Base-by-base conservation (phyloP, 805 yeast species). In the Starmera dryadoides region DNA sequence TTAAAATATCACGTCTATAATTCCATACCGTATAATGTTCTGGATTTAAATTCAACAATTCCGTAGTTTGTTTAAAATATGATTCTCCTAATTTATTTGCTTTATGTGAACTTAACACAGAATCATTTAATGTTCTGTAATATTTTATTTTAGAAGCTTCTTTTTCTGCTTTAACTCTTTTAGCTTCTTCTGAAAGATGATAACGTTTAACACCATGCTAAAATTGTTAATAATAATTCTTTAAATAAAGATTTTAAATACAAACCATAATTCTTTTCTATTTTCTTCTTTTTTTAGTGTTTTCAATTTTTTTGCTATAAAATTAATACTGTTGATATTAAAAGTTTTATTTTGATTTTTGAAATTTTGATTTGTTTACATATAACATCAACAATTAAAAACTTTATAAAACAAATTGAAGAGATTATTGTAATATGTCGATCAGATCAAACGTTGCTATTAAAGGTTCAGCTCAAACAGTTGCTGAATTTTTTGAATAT, bases 21-120 rank as follows among this genome's bases (percentile, higher is more conserved):
- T 93, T 93, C 98, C 98, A 93, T 1, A 77, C 68, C 0, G 96
- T 79, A 58, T 89, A 89, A 46, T 82, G 74, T 55, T 93, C 98
- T 0, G 97, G 96, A 51, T 89, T 88, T 37, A 74, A 52, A 8
- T 67, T 60, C 17, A 93, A 64, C 12, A 89, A 48, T 16, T 64
- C 61, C 0, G 83, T 70, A 0, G 94, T 82, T 18, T 66, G 54
- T 1, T 68, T 64, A 20, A 87, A 66, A 0, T 75, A 56, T 2
- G 62, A 66, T 1, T 52, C 49, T 17, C 56, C 58, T 39, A 63
- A 69, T 2, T 53, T 42, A 3, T 56, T 47, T 2, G 42, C 29
- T 17, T 48, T 50, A 50, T 72, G 53, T 41, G 49, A 28, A 1
- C 49, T 46, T n/a, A 83, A 62, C 2, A 79, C 68, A 2, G 53